Conservation (phyloP, 1,139 yeast species). For the Candida frijolesensis region DNA sequence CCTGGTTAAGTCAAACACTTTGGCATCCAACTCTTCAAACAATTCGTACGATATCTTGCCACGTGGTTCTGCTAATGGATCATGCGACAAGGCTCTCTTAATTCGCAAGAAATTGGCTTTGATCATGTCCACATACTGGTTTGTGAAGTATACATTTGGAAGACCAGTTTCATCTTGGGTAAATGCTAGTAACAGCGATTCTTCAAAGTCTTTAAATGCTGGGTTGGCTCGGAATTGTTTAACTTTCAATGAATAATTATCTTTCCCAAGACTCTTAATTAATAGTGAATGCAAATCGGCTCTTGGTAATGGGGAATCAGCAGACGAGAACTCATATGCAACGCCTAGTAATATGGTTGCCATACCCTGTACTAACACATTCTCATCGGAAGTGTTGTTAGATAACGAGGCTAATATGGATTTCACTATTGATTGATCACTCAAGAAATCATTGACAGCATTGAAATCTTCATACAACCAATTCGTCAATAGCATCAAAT, state of each 20-base stretch:
- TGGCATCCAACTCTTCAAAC: slow-evolving; percentile 62
- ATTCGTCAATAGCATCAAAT: slow-evolving; percentile 68
- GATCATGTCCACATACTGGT: slow-evolving; percentile 62
- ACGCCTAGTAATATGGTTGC: slow-evolving; percentile 73
- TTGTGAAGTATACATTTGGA: slow-evolving; percentile 78
- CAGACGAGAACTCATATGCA: slow-evolving; percentile 78
- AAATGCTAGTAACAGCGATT: slow-evolving; percentile 21
- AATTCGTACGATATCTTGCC: slow-evolving; percentile 67
- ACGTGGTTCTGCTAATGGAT: slow-evolving; percentile 72
- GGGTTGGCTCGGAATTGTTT: slow-evolving; percentile 68
- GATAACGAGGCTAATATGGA: slow-evolving; percentile 70
- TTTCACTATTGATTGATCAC: slow-evolving; percentile 65
- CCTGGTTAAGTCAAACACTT: slow-evolving; percentile 29
- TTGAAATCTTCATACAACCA: slow-evolving; percentile 81
- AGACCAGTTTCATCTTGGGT: slow-evolving; percentile 77
- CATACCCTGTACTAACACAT: slow-evolving; percentile 72
- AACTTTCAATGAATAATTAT: slow-evolving; percentile 73
- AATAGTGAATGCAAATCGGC: slow-evolving; percentile 63
- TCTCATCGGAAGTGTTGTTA: slow-evolving; percentile 58
- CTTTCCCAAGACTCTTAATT: slow-evolving; percentile 73
- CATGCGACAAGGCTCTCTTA: slow-evolving; percentile 69
- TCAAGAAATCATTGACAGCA: slow-evolving; percentile 77
- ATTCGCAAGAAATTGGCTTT: slow-evolving; percentile 74
- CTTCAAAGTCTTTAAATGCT: slow-evolving; percentile 55
- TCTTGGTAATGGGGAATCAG: slow-evolving; percentile 70